phyloP scores from a whole-genome alignment of 257 asterid species.

The Plantago ovata region DNA sequence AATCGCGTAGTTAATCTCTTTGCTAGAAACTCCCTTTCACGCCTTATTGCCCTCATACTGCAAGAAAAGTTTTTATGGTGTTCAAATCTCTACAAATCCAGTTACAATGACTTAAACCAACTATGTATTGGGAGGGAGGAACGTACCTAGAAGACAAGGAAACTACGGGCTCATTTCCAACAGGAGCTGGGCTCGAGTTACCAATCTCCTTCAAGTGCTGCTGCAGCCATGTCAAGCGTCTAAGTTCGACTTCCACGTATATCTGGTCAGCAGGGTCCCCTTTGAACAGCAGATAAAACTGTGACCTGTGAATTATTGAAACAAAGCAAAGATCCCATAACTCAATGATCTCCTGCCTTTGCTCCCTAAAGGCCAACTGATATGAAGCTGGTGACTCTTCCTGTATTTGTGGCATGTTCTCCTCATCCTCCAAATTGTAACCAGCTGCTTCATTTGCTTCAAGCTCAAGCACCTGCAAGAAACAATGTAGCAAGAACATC shows the following conservation, averaged over 20 bases:
- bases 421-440: constrained; percentile 59
- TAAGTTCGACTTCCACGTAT: constrained; percentile 86
- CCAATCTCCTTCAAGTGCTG: constrained; percentile 76
- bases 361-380: constrained; percentile 64
- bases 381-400: constrained; percentile 82
- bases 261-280: constrained; percentile 90
- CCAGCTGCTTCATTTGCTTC: constrained; percentile 97
- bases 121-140: constrained; percentile 2
- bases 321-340: constrained; percentile 87
- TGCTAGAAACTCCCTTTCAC: constrained; percentile 87
- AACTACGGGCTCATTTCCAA: constrained; percentile 64
- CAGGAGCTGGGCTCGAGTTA: constrained; percentile 68
- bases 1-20: constrained; percentile 68
- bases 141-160: constrained; percentile 78
- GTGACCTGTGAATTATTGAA: constrained; percentile 86
- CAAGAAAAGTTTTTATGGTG: constrained; percentile 4
- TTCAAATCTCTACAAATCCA: not conserved
- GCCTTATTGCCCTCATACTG: constrained; percentile 73
- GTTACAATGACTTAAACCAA: not conserved
- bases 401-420: constrained; percentile 39
- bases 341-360: constrained; percentile 81
- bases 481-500: not conserved
- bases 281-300: constrained; percentile 78
- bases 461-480: constrained; percentile 76
- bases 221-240: constrained; percentile 89